Evolutionary conservation across 1,284 basidiomycete genomes (phyloP).

Genomic region (Bondarzewia mesenterica): DNA sequence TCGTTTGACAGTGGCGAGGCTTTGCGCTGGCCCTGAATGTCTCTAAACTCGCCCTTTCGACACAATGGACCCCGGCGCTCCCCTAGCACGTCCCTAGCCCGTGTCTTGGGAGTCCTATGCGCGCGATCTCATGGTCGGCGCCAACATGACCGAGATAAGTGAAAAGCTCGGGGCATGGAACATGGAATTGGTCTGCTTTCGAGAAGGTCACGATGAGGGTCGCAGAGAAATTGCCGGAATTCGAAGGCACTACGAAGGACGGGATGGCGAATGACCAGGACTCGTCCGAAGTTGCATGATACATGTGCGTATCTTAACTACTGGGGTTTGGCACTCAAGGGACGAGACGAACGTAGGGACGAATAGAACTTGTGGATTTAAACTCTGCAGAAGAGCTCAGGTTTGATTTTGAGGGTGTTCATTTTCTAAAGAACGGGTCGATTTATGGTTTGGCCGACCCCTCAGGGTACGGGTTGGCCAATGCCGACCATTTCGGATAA

Average conservation of each 20-base stretch:
- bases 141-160: constrained; percentile 42
- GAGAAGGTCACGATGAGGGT: constrained; percentile 58
- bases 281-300: constrained; percentile 33
- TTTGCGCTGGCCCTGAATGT: too few species aligned
- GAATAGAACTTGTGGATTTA: constrained; percentile 54
- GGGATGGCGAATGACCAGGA: constrained; percentile 25
- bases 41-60: too few species aligned
- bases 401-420: constrained; percentile 72
- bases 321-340: neutral
- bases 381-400: constrained; percentile 46
- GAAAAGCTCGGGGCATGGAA: constrained; percentile 42
- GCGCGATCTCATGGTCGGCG: constrained; percentile 35
- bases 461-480: constrained; percentile 56
- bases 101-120: constrained; percentile 43
- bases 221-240: constrained; percentile 44
- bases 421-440: constrained; percentile 70
- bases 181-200: constrained; percentile 65
- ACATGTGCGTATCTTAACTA: constrained; percentile 41
- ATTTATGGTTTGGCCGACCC: constrained; percentile 71
- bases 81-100: too few species aligned
- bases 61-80: too few species aligned
- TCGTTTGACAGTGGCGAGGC: too few species aligned
- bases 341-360: constrained; percentile 40
- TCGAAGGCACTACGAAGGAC: constrained; percentile 18
- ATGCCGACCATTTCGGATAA: too few species aligned